Evolutionary conservation across 208 protist genomes (phyloP), one percentile per base, ranked within the genome.

Genomic region (Crithidia bombi): DNA sequence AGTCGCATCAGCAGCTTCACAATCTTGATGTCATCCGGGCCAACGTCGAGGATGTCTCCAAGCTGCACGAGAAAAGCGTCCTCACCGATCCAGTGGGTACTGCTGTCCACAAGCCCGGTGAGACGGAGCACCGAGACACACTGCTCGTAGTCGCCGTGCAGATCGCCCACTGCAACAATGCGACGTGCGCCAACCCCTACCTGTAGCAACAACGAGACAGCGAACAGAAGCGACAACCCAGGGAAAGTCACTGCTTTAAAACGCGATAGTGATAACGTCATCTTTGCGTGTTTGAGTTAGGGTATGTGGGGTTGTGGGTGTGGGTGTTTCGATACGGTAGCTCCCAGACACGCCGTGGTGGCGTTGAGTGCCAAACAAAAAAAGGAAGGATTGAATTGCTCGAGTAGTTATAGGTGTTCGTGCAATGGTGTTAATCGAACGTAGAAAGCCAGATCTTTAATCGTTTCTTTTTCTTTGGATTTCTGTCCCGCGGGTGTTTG

Each of bases 41-140:
- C 95, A 21, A 95, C 87, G 72, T 98, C 95, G n/a, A 98, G 75
- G 41, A 97, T 81, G 72, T 98, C 95, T 39, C 95, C 93, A n/a
- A 91, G 71, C 78, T 97, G 92, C 14, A 97, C 88, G 15, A 97
- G 78, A 12, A 82, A 84, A 7, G 87, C 74, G 69, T 94, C 83
- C 65, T 81, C 85, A 30, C 86, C 89, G 55, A 92, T 84, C 89
- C 89, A 94, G 69, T 92, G 76, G 50, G 89, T 83, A 17, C 59
- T 43, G 35, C 82, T 84, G 78, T 94, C 79, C 5, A 96, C 78
- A 23, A 96, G 71, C 10, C 85, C 70, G 23, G 87, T 75, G 26
- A 94, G 73, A 36, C 83, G 85, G 12, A 96, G 69, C 17, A 92
- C 78, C 0, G 87, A 67, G 25, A 85, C 49, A 35, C 79, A 92